Evolutionary conservation across 164 flowering plant genomes (phyloP).

Genomic region (Vitis amurensis): DNA sequence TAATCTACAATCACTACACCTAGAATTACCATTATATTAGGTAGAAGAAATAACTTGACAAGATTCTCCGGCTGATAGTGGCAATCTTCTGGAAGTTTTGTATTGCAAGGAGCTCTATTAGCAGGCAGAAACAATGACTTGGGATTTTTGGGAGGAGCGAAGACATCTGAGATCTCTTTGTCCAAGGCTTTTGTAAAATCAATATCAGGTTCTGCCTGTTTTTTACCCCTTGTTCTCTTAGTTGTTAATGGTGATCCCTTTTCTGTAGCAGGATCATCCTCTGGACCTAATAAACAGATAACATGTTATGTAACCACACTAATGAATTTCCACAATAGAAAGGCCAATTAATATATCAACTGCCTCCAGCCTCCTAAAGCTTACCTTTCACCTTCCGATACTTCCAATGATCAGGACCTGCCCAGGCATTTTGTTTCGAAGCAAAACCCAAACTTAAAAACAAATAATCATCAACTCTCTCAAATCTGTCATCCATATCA

Average conservation of each 20-base stretch:
- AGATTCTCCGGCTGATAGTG: conserved; percentile 96
- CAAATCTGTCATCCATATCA: conserved; percentile 54
- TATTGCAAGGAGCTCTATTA: conserved; percentile 59
- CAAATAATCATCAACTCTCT: conserved; percentile 56
- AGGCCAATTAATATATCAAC: not conserved
- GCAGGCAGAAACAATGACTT: conserved; percentile 70
- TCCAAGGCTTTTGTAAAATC: conserved; percentile 65
- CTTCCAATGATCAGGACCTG: conserved; percentile 99
- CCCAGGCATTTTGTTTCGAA: conserved; percentile 91
- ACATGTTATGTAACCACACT: not conserved
- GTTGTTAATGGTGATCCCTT: conserved; percentile 40
- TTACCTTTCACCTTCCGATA: conserved; percentile 73
- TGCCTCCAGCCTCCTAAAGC: not conserved
- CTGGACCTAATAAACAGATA: conserved; percentile 41
- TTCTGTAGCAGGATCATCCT: conserved; percentile 37
- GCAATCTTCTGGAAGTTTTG: conserved; percentile 91
- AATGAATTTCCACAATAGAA: conserved; percentile 1
- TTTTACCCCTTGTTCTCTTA: conserved; percentile 58
- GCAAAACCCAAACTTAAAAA: conserved; percentile 60
- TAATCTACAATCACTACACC: not conserved
- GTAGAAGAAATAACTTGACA: conserved; percentile 89
- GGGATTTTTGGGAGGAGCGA: conserved; percentile 83
- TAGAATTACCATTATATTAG: conserved; percentile 65
- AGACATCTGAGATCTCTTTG: conserved; percentile 56
- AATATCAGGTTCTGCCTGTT: conserved; percentile 54